Percentiles rank a stretch among this genome's conserved stretches.
Conservation (phyloP, 2,329 filamentous ascomycete genomes). For the Hypoxylon sp. region DNA sequence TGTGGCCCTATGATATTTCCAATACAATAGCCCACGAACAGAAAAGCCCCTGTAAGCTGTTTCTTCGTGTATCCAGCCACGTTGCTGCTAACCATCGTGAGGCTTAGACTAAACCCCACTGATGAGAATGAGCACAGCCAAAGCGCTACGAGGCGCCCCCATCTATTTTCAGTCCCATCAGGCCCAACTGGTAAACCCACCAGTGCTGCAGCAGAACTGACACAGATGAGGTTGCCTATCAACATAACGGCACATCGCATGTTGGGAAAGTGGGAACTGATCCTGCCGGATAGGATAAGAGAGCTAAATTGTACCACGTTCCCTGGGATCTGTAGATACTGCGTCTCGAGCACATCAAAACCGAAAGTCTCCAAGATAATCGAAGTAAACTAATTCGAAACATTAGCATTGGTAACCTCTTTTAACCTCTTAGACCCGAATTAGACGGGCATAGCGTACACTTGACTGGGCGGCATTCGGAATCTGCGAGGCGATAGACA, state of each 20-base stretch:
- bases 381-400: conserved; percentile 45
- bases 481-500: conserved; percentile 67
- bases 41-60: conserved; percentile 52
- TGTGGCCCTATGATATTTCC: conserved; percentile 50
- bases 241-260: conserved; percentile 68
- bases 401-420: too few relatives aligned
- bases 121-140: conserved; percentile 61
- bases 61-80: conserved; percentile 55
- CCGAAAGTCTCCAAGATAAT: conserved; percentile 51
- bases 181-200: conserved; percentile 61
- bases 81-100: conserved; percentile 54
- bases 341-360: conserved; percentile 63
- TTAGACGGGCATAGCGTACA: conserved; percentile 34
- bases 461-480: conserved; percentile 69
- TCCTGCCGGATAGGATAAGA: conserved; percentile 63
- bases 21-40: conserved; percentile 54
- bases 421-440: neutral
- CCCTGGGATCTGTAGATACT: conserved; percentile 73
- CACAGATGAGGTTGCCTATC: conserved; percentile 67
- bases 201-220: conserved; percentile 64
- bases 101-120: conserved; percentile 52
- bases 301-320: conserved; percentile 68
- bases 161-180: conserved; percentile 60
- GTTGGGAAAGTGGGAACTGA: conserved; percentile 65
- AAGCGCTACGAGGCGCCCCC: conserved; percentile 68